phyloP scores from a whole-genome alignment of 306 rosid genomes.

The Albizia julibrissin region DNA sequence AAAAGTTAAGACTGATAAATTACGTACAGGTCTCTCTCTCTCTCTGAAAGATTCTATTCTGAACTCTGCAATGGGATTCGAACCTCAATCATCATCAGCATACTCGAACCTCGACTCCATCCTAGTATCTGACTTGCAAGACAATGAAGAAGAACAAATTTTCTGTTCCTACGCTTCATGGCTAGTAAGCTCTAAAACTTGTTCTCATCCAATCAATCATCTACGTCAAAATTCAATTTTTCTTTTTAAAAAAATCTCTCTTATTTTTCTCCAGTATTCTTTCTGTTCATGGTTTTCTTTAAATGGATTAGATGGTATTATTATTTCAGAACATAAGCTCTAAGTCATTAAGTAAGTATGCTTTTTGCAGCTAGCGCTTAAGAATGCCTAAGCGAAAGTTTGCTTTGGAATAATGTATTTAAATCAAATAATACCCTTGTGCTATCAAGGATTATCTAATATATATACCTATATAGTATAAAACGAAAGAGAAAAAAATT shows the following conservation, averaged over 20 bases:
- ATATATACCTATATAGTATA: too few relatives aligned
- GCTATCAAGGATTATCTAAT: too few relatives aligned
- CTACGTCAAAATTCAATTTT: too few relatives aligned
- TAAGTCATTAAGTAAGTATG: too few relatives aligned
- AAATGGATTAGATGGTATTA: background rate
- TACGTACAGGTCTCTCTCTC: background rate
- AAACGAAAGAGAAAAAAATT: too few relatives aligned
- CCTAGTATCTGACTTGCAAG: background rate
- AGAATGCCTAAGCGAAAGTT: too few relatives aligned
- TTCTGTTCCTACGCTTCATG: constrained; percentile 43
- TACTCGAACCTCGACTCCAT: background rate
- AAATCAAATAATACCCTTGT: too few relatives aligned
- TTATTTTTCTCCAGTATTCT: background rate
- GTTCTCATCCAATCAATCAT: constrained; percentile 2
- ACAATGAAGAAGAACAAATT: constrained; percentile 28
- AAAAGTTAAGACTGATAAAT: background rate
- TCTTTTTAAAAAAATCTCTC: background rate
- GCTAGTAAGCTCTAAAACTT: constrained; percentile 49
- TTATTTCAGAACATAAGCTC: background rate
- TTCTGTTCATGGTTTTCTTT: background rate
- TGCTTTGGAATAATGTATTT: background rate
- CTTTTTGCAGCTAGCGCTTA: too few relatives aligned
- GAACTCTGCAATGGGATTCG: background rate
- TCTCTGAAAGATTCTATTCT: background rate
- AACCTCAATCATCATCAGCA: background rate